These are phyloP conservation scores for Syncephalastrum contaminatum DNA, from an alignment of 371 early-diverging fungal genomes.

Conservation along the genomic window DNA sequence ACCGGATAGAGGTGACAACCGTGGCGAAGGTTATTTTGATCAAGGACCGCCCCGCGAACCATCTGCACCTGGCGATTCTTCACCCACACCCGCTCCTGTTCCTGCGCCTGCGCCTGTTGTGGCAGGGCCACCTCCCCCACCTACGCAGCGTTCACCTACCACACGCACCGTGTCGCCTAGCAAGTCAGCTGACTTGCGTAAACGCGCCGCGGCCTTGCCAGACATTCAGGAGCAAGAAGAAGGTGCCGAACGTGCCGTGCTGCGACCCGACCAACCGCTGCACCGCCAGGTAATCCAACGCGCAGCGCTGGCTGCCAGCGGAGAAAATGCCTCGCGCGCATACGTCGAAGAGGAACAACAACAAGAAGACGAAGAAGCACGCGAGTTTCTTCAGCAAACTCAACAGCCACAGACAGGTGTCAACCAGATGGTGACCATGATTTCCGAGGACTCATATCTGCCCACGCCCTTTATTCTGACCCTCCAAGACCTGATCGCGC, in stretches of 20 bases:
- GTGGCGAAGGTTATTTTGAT: no score
- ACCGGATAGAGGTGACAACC: not conserved
- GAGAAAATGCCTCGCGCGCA: not conserved
- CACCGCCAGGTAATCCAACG: not conserved
- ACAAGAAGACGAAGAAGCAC: not conserved
- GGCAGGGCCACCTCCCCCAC: no score
- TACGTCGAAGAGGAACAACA: not conserved
- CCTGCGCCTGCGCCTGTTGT: no score
- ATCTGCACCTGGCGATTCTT: no score
- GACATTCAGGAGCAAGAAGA: slow-evolving; percentile 27
- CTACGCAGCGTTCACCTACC: not conserved
- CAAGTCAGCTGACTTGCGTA: slow-evolving; percentile 4
- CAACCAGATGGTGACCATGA: slow-evolving; percentile 39
- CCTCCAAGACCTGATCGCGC: slow-evolving; percentile 53
- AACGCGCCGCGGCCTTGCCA: not conserved
- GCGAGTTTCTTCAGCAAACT: not conserved
- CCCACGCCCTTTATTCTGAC: slow-evolving; percentile 64
- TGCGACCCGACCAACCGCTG: not conserved
- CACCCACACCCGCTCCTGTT: no score
- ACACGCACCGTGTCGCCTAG: slow-evolving; percentile 1
- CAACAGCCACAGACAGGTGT: slow-evolving; percentile 9
- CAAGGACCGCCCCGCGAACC: not conserved
- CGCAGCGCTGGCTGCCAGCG: no score
- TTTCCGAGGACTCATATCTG: slow-evolving; percentile 58
- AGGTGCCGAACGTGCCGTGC: not conserved